A percentile compares a stretch with the other conserved stretches of the same genome.
Evolutionary conservation across 2,329 filamentous ascomycete genomes (phyloP).

Genomic region (Diaporthe caulivora): DNA sequence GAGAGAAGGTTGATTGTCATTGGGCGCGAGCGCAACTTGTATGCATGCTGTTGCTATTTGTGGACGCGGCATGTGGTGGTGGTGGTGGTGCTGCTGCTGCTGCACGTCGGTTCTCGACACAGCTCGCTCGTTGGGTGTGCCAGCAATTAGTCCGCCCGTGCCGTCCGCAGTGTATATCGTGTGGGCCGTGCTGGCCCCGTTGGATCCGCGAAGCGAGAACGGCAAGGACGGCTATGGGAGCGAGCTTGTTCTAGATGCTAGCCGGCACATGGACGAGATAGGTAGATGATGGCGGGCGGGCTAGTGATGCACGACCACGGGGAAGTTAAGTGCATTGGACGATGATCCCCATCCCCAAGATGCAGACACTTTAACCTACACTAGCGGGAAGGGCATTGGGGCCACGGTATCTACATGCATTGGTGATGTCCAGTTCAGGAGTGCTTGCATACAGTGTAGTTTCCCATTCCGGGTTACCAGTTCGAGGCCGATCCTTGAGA

Average conservation of each 20-base stretch:
- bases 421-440: background rate
- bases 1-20: background rate
- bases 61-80: background rate
- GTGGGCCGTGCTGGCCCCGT: no score
- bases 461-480: background rate
- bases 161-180: background rate
- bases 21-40: background rate
- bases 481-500: background rate
- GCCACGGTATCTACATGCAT: no score
- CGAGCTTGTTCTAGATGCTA: background rate
- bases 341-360: background rate
- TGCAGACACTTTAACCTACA: background rate
- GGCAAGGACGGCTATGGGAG: constrained; percentile 2
- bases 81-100: no score
- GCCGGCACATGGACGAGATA: constrained; percentile 12
- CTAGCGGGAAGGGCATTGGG: background rate
- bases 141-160: background rate
- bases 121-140: no score
- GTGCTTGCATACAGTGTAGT: background rate
- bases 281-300: constrained; percentile 21
- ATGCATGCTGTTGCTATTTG: constrained; percentile 10
- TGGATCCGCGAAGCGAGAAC: no score
- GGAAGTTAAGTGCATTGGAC: background rate
- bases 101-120: background rate
- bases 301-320: constrained; percentile 21